Base-by-base conservation (phyloP, 768 basidiomycete genomes). In the Tricholoma sp. region DNA sequence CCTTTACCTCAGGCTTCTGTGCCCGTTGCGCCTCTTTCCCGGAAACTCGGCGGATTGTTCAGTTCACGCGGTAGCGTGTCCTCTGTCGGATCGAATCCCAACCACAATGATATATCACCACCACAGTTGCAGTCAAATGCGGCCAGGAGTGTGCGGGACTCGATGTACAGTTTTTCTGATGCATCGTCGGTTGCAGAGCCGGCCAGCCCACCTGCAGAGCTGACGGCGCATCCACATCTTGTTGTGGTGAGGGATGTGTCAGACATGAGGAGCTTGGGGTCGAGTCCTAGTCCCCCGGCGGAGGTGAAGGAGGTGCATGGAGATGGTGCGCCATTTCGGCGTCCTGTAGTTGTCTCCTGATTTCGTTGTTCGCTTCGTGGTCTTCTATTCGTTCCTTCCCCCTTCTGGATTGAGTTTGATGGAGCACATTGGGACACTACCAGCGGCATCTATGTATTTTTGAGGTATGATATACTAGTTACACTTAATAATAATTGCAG, bases 11-110 rank as follows among this genome's bases (percentile, higher is more conserved):
- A 53, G 66, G 75, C 56, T 63, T 74, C 69, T 14, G 64, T 63
- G 14, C 61, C 70, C 3, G 66, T 71, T 14, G 74, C 78, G 16
- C 83, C 83, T 0, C 72, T 85, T n/a, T 70, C 83, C 32, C 79
- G 79, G 63, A 90, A 88, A 72, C 64, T 91, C 45, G 86, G 87
- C 4, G 85, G 84, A 8, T 83, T 91, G 69, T 91, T 91, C 66
- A 74, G 79, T 56, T 76, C 84, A 27, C 75, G 85, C 58, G 71
- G 71, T 19, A 85, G 82, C 63, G 69, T 79, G 39, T 79, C 84
- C 16, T 84, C 63, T 7, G 27, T 55, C 19, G 51, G 58, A 5
- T 57, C 63, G 9, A 57, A 60, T 3, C 16, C 47, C 10, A 31
- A 16, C n/a, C 47, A 31, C 3, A 32, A 54, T 0, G 67, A 71